Conservation (phyloP, 1,139 yeast species). For the Yamadazyma pseudoaaseri region DNA sequence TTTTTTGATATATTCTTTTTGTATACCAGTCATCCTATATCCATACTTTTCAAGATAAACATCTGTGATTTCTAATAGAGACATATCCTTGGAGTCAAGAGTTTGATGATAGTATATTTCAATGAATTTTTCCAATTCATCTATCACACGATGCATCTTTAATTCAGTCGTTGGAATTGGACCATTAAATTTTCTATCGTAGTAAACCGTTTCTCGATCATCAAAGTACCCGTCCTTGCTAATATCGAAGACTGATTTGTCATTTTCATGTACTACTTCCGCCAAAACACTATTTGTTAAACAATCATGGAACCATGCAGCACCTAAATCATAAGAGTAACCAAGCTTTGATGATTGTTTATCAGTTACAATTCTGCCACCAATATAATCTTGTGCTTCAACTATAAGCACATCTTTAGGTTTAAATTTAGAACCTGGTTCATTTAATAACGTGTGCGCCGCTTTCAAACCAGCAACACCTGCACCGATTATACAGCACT, state of each 20-base stretch:
- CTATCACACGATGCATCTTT: conserved; percentile 39
- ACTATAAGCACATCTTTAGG: conserved; percentile 36
- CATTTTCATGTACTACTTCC: conserved; percentile 24
- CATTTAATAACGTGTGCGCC: conserved; percentile 53
- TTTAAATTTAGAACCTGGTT: conserved; percentile 27
- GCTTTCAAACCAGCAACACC: conserved; percentile 84
- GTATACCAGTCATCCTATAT: conserved; percentile 49
- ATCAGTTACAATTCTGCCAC: conserved; percentile 47
- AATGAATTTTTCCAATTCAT: conserved; percentile 61
- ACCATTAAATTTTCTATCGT: conserved; percentile 46
- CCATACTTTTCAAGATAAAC: conserved; percentile 48
- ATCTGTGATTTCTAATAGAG: conserved; percentile 48
- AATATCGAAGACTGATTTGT: conserved; percentile 24
- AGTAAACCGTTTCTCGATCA: conserved; percentile 45
- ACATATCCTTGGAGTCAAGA: conserved; percentile 45
- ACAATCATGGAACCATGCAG: conserved; percentile 89
- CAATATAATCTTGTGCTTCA: conserved; percentile 52
- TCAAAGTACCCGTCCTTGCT: conserved; percentile 45
- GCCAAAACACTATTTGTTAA: conserved; percentile 55
- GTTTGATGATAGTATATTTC: conserved; percentile 50
- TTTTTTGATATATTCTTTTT: conserved; percentile 50
- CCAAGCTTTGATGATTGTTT: conserved; percentile 31
- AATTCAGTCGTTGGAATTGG: conserved; percentile 24
- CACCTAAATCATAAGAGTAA: conserved; percentile 68
- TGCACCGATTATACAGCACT: conserved; percentile 61